Conservation (phyloP, 2,329 filamentous ascomycete genomes). For the Tolypocladium pustulatum region DNA sequence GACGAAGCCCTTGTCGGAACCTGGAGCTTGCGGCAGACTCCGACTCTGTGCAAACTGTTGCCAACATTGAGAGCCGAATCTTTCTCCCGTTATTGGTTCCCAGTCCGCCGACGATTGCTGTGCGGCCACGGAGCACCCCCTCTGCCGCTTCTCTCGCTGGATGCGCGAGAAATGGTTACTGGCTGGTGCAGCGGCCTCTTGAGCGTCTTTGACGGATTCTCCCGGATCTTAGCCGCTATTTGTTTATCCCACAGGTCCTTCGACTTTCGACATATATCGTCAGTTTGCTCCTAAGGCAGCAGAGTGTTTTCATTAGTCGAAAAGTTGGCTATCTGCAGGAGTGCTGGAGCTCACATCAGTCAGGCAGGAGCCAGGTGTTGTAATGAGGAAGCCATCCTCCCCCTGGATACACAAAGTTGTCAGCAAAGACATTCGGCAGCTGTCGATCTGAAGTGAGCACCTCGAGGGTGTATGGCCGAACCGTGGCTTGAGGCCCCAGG, state of each 20-base stretch:
- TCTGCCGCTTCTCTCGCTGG: conserved; percentile 6
- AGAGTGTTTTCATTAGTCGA: conserved; percentile 7
- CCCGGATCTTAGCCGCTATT: conserved; percentile 36
- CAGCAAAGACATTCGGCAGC: neutral
- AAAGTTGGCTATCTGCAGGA: neutral
- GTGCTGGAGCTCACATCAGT: conserved; percentile 40
- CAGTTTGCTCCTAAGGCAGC: conserved; percentile 41
- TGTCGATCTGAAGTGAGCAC: conserved; percentile 19
- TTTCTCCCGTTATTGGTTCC: neutral
- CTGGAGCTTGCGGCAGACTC: neutral
- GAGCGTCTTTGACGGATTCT: conserved; percentile 35
- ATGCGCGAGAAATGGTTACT: conserved; percentile 30
- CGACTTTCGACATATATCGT: conserved; percentile 50
- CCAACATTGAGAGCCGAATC: neutral
- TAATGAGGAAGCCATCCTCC: conserved; percentile 51
- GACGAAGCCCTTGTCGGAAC: neutral
- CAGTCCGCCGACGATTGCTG: conserved; percentile 11
- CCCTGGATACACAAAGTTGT: conserved; percentile 27
- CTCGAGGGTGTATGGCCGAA: conserved; percentile 45
- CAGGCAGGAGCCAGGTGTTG: conserved; percentile 45
- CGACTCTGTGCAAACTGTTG: neutral
- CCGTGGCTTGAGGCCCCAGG: conserved; percentile 46
- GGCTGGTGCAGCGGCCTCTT: conserved; percentile 49
- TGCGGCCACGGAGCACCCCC: conserved; percentile 14
- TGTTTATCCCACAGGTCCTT: conserved; percentile 46